phyloP scores from a whole-genome alignment of 495 filamentous ascomycete genomes.

The Xylaria telfairii region DNA sequence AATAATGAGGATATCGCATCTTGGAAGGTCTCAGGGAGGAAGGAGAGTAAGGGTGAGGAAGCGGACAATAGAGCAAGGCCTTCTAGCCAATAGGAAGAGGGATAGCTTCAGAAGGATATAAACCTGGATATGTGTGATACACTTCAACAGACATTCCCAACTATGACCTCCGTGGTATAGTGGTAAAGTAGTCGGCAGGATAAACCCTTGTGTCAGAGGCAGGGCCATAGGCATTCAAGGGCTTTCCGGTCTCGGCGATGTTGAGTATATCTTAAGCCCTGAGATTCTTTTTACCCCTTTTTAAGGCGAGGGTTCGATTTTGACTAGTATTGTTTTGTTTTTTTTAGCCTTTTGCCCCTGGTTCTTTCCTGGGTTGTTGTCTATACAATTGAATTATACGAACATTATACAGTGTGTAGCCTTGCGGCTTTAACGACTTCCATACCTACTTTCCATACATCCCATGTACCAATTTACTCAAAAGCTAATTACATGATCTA shows the following conservation, averaged over 20 bases:
- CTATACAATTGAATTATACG: background rate
- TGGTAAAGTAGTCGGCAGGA: constrained; percentile 4
- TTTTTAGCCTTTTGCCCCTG: too few relatives aligned
- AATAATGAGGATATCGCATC: background rate
- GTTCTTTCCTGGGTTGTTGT: too few relatives aligned
- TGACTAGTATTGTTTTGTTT: too few relatives aligned
- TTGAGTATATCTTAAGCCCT: background rate
- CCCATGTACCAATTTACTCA: too few relatives aligned
- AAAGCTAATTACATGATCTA: too few relatives aligned
- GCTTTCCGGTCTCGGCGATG: background rate
- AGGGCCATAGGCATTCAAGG: constrained; percentile 2
- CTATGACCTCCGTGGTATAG: background rate
- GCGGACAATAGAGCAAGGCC: background rate
- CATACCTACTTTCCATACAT: too few relatives aligned
- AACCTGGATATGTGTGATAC: background rate
- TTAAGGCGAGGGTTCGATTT: background rate
- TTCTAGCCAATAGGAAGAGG: background rate
- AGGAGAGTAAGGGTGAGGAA: background rate
- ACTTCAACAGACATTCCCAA: background rate
- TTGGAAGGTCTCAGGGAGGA: background rate
- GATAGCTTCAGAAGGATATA: background rate
- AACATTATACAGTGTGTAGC: background rate
- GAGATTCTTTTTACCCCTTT: background rate
- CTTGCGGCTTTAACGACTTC: too few relatives aligned
- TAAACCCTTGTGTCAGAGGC: constrained; percentile 2